Conservation (phyloP, 192 early-diverging fungal genomes). For the Endogone sp. region DNA sequence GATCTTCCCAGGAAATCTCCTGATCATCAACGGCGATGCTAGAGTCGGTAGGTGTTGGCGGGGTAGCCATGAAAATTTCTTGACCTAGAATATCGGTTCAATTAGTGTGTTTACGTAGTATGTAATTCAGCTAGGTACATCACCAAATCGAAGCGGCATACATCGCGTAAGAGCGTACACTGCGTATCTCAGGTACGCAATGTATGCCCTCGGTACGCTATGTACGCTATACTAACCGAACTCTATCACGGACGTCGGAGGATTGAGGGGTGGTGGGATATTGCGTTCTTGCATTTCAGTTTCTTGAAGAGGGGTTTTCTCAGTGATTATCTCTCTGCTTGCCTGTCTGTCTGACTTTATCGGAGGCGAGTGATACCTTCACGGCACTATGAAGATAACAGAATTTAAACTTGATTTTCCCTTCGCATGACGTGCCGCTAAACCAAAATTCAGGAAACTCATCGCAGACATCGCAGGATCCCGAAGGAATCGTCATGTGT, state of each 20-base stretch:
- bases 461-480: too few species aligned
- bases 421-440: too few species aligned
- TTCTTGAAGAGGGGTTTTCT: not conserved
- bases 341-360: not conserved
- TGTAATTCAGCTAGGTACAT: too few species aligned
- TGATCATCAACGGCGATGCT: too few species aligned
- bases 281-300: not conserved
- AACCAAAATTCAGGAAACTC: too few species aligned
- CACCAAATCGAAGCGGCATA: too few species aligned
- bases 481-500: too few species aligned
- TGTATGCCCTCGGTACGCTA: not conserved
- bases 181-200: not conserved
- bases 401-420: too few species aligned
- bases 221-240: not conserved
- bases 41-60: not conserved
- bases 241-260: not conserved
- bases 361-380: too few species aligned
- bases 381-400: too few species aligned
- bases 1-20: too few species aligned
- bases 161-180: not conserved
- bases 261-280: not conserved
- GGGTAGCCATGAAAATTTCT: not conserved
- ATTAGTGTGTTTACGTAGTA: too few species aligned
- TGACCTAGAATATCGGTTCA: not conserved
- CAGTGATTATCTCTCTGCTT: not conserved